Evolutionary conservation across 202 grass and related monocot genomes (phyloP), one percentile per base, ranked within the genome.

Genomic region (Schoenoplectus tabernaemontani): DNA sequence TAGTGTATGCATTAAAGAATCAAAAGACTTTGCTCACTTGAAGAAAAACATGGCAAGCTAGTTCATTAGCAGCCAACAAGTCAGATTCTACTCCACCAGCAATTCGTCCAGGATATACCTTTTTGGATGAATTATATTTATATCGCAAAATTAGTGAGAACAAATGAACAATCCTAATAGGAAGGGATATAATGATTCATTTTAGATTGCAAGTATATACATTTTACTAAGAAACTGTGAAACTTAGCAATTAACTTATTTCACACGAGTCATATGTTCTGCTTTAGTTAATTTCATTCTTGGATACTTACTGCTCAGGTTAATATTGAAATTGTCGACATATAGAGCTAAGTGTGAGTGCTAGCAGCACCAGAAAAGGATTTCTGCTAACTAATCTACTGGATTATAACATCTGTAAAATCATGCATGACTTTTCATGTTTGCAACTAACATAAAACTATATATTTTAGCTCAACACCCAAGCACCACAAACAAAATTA

Each of bases 61-160:
- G 71, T 80, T 97, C 93, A 91, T 91, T 93, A 46, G 90, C 78
- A 82, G 93, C 91, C 93, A 97, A 93, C 67, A 93, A 86, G 89
- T 93, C 89, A 59, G 81, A 86, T 97, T 97, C 93, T 74, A 80
- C 84, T 87, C 91, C 82, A 86, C 89, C 89, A 70, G 76, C 78
- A 72, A 75, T 77, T 51, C 59, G 74, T 85, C 93, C 87, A 80
- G 91, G 93, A 84, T 97, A 97, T 82, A 93, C 93, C 93, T 97
- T 84, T 87, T 74, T 83, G 37, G 26, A 76, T 38, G 57, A n/a
- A n/a, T n/a, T n/a, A n/a, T n/a, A n/a, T n/a, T 53, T 32, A 47
- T 9, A 66, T 60, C 13, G 53, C n/a, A n/a, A n/a, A n/a, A n/a
- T n/a, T n/a, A n/a, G n/a, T n/a, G n/a, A n/a, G n/a, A n/a, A n/a